Conservation (phyloP, 2,329 filamentous ascomycete species). For the Aspergillus glaucus region DNA sequence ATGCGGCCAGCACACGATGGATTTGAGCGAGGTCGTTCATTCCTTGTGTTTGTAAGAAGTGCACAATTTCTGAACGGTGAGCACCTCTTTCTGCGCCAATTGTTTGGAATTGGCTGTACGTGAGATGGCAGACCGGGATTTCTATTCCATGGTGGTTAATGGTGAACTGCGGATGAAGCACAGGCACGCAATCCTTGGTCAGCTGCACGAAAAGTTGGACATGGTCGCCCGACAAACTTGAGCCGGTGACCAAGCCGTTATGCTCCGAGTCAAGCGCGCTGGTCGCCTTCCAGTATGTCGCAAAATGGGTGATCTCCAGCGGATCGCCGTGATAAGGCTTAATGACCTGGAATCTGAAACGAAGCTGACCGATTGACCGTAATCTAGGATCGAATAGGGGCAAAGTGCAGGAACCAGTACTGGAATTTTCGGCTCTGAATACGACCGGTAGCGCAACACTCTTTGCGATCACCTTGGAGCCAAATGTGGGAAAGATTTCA, state of each 20-base stretch:
- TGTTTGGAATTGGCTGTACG: conserved; percentile 52
- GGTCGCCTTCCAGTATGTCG: conserved; percentile 98
- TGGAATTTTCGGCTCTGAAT: conserved; percentile 69
- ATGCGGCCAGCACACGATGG: conserved; percentile 65
- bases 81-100: conserved; percentile 35
- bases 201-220: conserved; percentile 86
- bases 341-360: conserved; percentile 91
- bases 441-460: conserved; percentile 84
- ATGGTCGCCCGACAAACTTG: conserved; percentile 93
- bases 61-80: conserved; percentile 19
- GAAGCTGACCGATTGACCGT: conserved; percentile 86
- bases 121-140: conserved; percentile 73
- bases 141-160: conserved; percentile 69
- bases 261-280: conserved; percentile 83
- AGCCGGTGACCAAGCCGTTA: conserved; percentile 85
- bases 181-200: conserved; percentile 77
- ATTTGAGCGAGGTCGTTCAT: conserved; percentile 53
- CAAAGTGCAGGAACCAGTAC: conserved; percentile 72
- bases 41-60: conserved; percentile 26
- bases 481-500: conserved; percentile 95
- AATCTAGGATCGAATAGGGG: conserved; percentile 89
- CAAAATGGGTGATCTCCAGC: conserved; percentile 94
- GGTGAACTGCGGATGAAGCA: conserved; percentile 82
- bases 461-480: conserved; percentile 94
- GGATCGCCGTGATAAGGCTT: conserved; percentile 91